phyloP scores from a whole-genome alignment of 352 stramenopile genomes.

The Globisporangium recalcitrans region DNA sequence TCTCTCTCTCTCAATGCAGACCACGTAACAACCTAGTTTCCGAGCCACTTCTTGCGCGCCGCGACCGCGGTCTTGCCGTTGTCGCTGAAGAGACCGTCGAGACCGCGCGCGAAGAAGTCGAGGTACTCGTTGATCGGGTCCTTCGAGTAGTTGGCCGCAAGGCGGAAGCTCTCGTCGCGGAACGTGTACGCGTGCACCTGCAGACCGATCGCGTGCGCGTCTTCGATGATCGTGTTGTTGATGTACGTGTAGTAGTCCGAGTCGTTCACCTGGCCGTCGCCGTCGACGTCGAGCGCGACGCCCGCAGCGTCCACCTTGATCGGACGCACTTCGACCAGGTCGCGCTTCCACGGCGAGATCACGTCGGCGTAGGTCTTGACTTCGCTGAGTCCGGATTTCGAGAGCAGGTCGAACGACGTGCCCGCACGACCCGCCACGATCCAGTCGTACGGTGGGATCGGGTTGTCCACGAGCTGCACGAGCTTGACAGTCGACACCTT shows the following conservation, averaged over 20 bases:
- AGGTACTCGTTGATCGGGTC: conserved; percentile 60
- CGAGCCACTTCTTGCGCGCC: conserved; percentile 36
- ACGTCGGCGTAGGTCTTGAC: conserved; percentile 61
- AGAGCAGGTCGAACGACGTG: conserved; percentile 51
- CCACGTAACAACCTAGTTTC: conserved; percentile 1
- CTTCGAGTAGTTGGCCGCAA: conserved; percentile 58
- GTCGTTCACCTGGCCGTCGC: conserved; percentile 52
- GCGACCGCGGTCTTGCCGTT: conserved; percentile 49
- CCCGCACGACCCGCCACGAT: conserved; percentile 44
- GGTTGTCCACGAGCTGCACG: conserved; percentile 41
- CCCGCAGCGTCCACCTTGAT: conserved; percentile 34
- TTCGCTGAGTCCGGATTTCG: conserved; percentile 48
- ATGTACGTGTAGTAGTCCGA: conserved; percentile 51
- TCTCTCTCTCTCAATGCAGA: not conserved
- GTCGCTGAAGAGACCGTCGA: conserved; percentile 64
- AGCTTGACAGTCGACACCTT: conserved; percentile 65
- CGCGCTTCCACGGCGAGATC: conserved; percentile 81
- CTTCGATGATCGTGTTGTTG: conserved; percentile 37
- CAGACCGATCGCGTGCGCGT: conserved; percentile 47
- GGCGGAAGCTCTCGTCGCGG: conserved; percentile 57
- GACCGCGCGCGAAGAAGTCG: conserved; percentile 51
- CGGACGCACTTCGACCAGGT: conserved; percentile 52
- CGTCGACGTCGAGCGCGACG: conserved; percentile 52
- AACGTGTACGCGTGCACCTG: conserved; percentile 65
- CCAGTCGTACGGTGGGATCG: conserved; percentile 56